phyloP scores from a whole-genome alignment of 139 green algal genomes.

The Chara braunii region DNA sequence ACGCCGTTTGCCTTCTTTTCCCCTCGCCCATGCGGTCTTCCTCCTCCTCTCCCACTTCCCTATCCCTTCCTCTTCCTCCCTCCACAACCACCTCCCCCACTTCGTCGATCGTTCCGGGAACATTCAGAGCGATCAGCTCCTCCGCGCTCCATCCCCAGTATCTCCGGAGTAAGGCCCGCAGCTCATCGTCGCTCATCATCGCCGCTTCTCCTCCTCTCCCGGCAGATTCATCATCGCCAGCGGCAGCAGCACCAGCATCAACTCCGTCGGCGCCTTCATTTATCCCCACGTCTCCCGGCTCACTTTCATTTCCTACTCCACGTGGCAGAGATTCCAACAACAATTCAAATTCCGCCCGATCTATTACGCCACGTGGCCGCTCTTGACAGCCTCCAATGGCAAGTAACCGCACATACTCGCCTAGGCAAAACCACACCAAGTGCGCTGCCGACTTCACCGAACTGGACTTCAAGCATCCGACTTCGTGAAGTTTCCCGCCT shows the following conservation, averaged over 20 bases:
- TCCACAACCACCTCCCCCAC: background rate
- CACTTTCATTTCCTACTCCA: background rate
- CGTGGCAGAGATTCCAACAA: background rate
- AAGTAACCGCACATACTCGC: conserved; percentile 9
- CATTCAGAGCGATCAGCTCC: background rate
- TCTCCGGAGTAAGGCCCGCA: too few relatives aligned
- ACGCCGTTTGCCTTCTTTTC: too few relatives aligned
- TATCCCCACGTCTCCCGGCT: background rate
- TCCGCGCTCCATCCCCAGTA: conserved; percentile 1
- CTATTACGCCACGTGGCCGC: background rate
- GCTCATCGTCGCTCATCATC: too few relatives aligned
- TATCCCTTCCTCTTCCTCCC: background rate
- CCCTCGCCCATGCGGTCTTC: too few relatives aligned
- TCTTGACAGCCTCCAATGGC: background rate
- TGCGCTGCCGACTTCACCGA: conserved; percentile 5
- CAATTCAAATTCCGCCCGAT: conserved; percentile 6
- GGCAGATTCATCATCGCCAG: background rate
- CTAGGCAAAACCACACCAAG: conserved; percentile 14
- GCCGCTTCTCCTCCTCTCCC: too few relatives aligned
- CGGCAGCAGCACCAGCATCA: background rate
- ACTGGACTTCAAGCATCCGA: background rate
- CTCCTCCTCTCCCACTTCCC: background rate
- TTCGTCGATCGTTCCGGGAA: background rate
- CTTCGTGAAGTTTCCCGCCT: background rate
- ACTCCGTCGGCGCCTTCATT: conserved; percentile 4